Evolutionary conservation across 768 basidiomycete species (phyloP), one percentile per base, ranked within the genome.

Genomic region (Tubosaeta sp.): DNA sequence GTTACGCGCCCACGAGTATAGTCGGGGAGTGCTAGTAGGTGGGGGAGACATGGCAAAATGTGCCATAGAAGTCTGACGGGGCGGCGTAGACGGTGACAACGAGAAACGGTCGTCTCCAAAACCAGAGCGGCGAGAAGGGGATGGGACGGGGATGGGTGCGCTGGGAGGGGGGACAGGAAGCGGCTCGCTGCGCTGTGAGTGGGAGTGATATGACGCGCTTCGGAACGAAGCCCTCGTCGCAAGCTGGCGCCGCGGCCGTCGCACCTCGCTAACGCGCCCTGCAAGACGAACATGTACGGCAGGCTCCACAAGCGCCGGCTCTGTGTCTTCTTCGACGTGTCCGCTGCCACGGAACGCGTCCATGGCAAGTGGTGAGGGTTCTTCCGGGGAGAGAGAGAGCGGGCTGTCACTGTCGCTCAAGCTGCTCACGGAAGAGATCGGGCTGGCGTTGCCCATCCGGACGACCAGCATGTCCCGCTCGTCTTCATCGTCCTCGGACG

Each of bases 21-120:
- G 69, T 35, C 79, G 73, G 8, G 82, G 83, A 1, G 82, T 79
- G 45, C 77, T 75, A 6, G 78, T 66, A 1, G 80, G 80, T 6
- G 81, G 71, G 4, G 82, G 79, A 3, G 82, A 82, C 24, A 81
- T 79, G n/a, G 65, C 51, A 7, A 60, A 12, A 29, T 61, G 59
- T 10, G 59, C 32, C 24, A 60, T 42, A 2, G 66, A 39, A 8
- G 58, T 55, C 49, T 65, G 64, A 43, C 59, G 64, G 2, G 60
- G 66, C 0, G 73, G 73, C 6, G 73, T 72, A 4, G 64, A 60
- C 1, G 71, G 68, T 2, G 60, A 54, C 16, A 49, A 9, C 1
- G 55, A 34, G 18, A 32, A 14, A 14, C 52, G 52, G 14, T 66
- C 68, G 16, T 70, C 66, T 29, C 41, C 25, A 5, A 46, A n/a